phyloP scores from a whole-genome alignment of 345 rosid genomes.

The Brassica carinata region DNA sequence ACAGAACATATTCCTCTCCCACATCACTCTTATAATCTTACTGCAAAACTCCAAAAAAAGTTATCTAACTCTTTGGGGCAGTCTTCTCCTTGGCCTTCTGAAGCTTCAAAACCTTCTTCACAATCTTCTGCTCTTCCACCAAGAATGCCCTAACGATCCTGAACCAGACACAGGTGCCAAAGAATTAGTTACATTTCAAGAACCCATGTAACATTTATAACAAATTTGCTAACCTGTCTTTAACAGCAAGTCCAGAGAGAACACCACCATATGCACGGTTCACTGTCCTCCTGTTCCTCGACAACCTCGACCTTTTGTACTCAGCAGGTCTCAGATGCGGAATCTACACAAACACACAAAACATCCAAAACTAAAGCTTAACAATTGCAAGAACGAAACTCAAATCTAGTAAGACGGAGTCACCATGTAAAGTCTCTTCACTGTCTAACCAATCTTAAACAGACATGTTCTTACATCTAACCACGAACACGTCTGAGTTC shows the following conservation, averaged over 20 bases:
- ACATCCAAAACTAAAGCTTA: background rate
- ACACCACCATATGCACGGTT: slow-evolving; percentile 87
- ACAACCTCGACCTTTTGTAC: slow-evolving; percentile 71
- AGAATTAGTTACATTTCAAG: background rate
- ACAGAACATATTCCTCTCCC: background rate
- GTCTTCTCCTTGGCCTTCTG: slow-evolving; percentile 62
- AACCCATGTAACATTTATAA: background rate
- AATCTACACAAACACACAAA: slow-evolving; percentile 41
- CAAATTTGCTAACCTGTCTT: slow-evolving; percentile 55
- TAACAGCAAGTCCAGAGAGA: slow-evolving; percentile 73
- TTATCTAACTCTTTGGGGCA: slow-evolving; percentile 47
- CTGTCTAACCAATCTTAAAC: too few species aligned
- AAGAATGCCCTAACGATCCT: slow-evolving; percentile 71
- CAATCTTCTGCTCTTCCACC: slow-evolving; percentile 81
- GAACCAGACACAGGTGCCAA: background rate
- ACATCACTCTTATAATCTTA: background rate
- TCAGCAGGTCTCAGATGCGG: slow-evolving; percentile 89
- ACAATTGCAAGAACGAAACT: background rate
- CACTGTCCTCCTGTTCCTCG: slow-evolving; percentile 79
- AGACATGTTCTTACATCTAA: background rate
- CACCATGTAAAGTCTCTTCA: background rate
- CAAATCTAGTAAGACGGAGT: background rate
- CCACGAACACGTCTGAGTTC: background rate
- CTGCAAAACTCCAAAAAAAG: background rate
- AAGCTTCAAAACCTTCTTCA: slow-evolving; percentile 70